Evolutionary conservation across 2,329 filamentous ascomycete species (phyloP), one percentile per base, ranked within the genome.

Genomic region (Ophiostoma pallidulum): DNA sequence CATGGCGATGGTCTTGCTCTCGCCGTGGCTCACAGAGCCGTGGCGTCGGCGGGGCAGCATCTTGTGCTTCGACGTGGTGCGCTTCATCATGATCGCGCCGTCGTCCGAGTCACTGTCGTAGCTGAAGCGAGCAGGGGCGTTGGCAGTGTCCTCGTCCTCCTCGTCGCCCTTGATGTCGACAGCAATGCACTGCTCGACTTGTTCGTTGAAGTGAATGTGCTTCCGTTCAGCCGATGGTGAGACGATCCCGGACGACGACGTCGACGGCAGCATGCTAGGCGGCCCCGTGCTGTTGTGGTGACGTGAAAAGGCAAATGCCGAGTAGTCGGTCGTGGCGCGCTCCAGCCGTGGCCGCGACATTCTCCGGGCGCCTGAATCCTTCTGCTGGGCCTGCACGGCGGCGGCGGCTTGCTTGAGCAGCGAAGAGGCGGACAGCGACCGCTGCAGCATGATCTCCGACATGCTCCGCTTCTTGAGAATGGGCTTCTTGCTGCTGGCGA

Each of bases 391-490:
- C 60, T 91, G 84, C 12, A 94, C 81, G 18, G 86, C 86, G 18
- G 87, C 87, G 1, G 88, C 85, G 7, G 89, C 90, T 65, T 94
- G 87, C 65, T 94, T 91, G 16, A 97, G 69, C 14, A 97, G 73
- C 5, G 90, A 95, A 3, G 90, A 91, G 1, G 87, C 82, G 1
- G 90, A 94, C 8, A 96, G 65, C 0, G 90, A 96, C 53, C 83
- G 78, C 62, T 95, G 89, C 8, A 97, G 75, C 79, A 97, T 95
- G 36, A 94, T 77, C 64, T 97, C 91, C 0, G 91, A 97, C 74
- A 94, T 91, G 64, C 87, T 95, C 55, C 90, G 80, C 73, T 96
- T 97, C 69, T 97, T 97, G 50, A 98, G 67, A 51, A 97, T 97
- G 2, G 90, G 87, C 66, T 95, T 95, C 67, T 90, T 88, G 55